Percentiles rank a stretch among this genome's conserved stretches.
Evolutionary conservation across 2,329 filamentous ascomycete genomes (phyloP).

Genomic region (Trichophyton benhamiae): DNA sequence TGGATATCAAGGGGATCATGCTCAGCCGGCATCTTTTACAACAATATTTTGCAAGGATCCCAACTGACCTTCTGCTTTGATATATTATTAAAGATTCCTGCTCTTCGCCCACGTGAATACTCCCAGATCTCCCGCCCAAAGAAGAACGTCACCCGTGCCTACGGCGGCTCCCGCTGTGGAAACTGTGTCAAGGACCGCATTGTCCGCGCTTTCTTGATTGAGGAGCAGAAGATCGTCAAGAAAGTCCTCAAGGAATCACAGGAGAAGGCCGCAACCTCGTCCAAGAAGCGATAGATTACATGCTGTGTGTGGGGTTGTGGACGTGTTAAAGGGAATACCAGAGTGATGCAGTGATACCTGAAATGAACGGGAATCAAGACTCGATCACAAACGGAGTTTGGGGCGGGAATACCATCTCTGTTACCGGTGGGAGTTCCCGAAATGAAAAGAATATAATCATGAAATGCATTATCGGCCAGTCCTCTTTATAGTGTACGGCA

Average conservation of each 20-base stretch:
- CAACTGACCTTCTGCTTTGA: background rate
- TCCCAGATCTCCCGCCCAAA: constrained; percentile 92
- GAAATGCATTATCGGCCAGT: constrained; percentile 1
- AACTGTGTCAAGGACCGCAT: constrained; percentile 98
- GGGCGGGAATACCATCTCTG: constrained; percentile 1
- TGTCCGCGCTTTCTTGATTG: constrained; percentile 95
- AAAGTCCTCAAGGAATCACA: constrained; percentile 99
- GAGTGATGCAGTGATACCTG: background rate
- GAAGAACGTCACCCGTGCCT: constrained; percentile 98
- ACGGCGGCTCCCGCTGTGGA: constrained; percentile 95
- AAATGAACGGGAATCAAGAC: background rate
- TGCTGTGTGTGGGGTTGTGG: background rate
- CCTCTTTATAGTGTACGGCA: constrained; percentile 2
- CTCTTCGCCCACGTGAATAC: constrained; percentile 97
- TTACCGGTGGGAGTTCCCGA: background rate
- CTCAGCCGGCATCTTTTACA: background rate
- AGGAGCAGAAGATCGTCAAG: constrained; percentile 99
- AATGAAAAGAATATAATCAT: constrained; percentile 5
- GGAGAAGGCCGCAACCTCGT: constrained; percentile 43
- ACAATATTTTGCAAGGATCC: background rate
- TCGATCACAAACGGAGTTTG: constrained; percentile 4
- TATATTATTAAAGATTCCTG: constrained; percentile 55
- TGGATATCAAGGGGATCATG: background rate
- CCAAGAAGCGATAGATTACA: constrained; percentile 34
- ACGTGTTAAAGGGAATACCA: background rate